Conservation (phyloP, 139 green algal genomes). For the Picochlorum sp. region DNA sequence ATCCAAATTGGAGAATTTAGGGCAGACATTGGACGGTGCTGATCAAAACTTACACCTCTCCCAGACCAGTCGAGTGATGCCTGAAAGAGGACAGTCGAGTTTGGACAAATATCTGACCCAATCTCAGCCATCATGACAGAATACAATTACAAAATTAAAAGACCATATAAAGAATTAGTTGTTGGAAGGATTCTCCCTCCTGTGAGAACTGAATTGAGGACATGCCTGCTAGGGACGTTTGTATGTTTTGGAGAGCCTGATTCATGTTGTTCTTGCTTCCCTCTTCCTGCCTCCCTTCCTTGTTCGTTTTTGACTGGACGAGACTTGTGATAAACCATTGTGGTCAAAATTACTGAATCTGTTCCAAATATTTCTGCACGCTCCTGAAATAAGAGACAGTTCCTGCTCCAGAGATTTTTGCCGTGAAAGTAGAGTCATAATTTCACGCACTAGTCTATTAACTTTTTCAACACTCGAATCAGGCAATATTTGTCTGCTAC, state of each 20-base stretch:
- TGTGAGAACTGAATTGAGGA: background rate
- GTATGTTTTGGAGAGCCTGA: background rate
- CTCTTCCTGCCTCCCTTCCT: background rate
- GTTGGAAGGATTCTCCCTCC: background rate
- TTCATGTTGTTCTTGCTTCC: background rate
- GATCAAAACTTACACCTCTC: slow-evolving; percentile 31
- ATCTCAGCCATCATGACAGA: background rate
- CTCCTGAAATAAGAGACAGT: no score
- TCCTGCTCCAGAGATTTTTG: no score
- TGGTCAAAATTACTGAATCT: no score
- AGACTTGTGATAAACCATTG: no score
- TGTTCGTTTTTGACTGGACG: background rate
- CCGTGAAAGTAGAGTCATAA: no score
- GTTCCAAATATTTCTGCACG: no score
- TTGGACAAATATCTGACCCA: background rate
- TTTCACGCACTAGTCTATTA: no score
- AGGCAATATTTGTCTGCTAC: no score
- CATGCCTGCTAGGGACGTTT: background rate
- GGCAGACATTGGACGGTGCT: slow-evolving; percentile 54
- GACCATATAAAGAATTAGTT: background rate
- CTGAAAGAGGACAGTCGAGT: slow-evolving; percentile 3
- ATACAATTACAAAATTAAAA: background rate
- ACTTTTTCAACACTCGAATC: no score
- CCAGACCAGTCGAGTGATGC: background rate
- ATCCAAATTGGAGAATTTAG: slow-evolving; percentile 70